A percentile compares a stretch with the other conserved stretches of the same genome.
Conservation (phyloP, 345 rosid species). For the Draba incana region DNA sequence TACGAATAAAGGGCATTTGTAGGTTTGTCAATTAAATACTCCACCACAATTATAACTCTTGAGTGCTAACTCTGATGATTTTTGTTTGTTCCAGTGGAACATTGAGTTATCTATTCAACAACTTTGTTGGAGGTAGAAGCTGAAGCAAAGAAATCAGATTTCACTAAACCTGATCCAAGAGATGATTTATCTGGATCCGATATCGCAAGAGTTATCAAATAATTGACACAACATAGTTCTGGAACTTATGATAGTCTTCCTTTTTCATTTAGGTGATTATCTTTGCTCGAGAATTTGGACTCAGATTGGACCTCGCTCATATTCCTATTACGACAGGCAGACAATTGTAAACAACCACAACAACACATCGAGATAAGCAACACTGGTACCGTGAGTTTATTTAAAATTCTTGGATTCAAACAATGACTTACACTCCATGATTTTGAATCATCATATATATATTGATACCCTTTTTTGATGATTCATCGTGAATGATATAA, state of each 20-base stretch:
- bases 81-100: slow-evolving; percentile 63
- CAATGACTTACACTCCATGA: too few species aligned
- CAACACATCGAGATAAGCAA: too few species aligned
- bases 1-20: slow-evolving; percentile 90
- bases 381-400: too few species aligned
- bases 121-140: slow-evolving; percentile 59
- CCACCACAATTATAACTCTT: too few species aligned
- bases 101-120: slow-evolving; percentile 92
- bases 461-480: too few species aligned
- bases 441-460: too few species aligned
- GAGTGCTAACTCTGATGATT: too few species aligned
- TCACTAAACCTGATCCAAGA: slow-evolving; percentile 98
- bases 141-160: slow-evolving; percentile 87
- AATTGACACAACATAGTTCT: background rate
- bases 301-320: slow-evolving; percentile 83
- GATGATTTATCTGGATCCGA: slow-evolving; percentile 99
- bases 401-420: too few species aligned
- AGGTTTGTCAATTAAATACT: slow-evolving; percentile 54
- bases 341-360: too few species aligned
- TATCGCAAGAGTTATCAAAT: slow-evolving; percentile 94
- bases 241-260: slow-evolving; percentile 50
- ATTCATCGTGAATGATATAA: too few species aligned
- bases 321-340: too few species aligned
- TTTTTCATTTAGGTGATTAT: slow-evolving; percentile 71
- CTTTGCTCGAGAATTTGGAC: slow-evolving; percentile 96